A percentile compares a stretch with the other conserved stretches of the same genome.
phyloP scores from a whole-genome alignment of 1,139 yeast genomes.

The Pichia sp. region DNA sequence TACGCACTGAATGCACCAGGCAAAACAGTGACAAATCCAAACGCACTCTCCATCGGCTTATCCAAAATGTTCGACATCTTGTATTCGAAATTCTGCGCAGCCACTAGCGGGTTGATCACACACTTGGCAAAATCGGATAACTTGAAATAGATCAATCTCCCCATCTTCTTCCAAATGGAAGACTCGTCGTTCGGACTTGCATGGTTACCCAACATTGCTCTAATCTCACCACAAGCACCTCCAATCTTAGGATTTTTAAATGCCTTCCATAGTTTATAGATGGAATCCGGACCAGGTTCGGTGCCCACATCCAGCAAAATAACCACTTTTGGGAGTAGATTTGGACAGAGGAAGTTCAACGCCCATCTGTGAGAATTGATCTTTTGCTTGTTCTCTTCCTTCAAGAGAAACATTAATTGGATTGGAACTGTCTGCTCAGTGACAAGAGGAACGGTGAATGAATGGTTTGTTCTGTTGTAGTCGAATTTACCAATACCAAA shows the following conservation, averaged over 20 bases:
- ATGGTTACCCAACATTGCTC: slow-evolving; percentile 55
- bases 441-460: slow-evolving; percentile 42
- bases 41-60: slow-evolving; percentile 78
- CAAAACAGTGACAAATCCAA: slow-evolving; percentile 75
- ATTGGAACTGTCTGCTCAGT: slow-evolving; percentile 63
- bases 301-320: slow-evolving; percentile 80
- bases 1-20: slow-evolving; percentile 91
- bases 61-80: slow-evolving; percentile 79
- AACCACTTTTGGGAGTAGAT: slow-evolving; percentile 65
- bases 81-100: slow-evolving; percentile 83
- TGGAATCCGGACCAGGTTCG: slow-evolving; percentile 67
- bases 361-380: slow-evolving; percentile 86
- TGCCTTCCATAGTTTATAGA: slow-evolving; percentile 71
- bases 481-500: slow-evolving; percentile 52
- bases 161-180: slow-evolving; percentile 23
- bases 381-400: slow-evolving; percentile 71
- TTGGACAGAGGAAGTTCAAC: slow-evolving; percentile 72
- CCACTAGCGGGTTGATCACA: slow-evolving; percentile 67
- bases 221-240: slow-evolving; percentile 86
- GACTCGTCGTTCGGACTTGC: slow-evolving; percentile 40
- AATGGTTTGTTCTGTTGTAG: slow-evolving; percentile 42
- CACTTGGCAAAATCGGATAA: slow-evolving; percentile 33
- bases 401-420: slow-evolving; percentile 70
- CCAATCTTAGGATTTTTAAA: slow-evolving; percentile 73
- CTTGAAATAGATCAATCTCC: slow-evolving; percentile 20